A percentile compares a stretch with the other conserved stretches of the same genome.
Evolutionary conservation across 164 flowering plant species (phyloP).

Genomic region (Annona cherimola): DNA sequence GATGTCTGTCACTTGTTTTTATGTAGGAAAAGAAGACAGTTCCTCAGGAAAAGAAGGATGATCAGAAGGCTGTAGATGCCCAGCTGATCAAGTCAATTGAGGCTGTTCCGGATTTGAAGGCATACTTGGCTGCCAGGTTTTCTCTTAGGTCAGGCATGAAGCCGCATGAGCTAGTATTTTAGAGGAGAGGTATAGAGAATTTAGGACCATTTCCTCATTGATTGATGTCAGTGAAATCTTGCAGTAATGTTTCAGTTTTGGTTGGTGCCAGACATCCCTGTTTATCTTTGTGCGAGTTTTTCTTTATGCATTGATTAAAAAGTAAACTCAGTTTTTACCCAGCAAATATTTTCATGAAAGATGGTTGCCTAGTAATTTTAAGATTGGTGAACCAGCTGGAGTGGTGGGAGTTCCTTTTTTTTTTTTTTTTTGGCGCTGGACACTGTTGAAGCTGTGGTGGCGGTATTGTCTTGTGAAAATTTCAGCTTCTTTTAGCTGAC

Average conservation of each 20-base stretch:
- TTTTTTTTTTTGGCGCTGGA: no score
- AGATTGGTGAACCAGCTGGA: no score
- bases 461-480: no score
- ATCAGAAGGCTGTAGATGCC: slow-evolving; percentile 57
- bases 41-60: slow-evolving; percentile 62
- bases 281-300: neutral
- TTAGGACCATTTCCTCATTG: neutral
- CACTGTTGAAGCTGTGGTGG: no score
- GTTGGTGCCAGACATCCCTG: neutral
- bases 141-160: slow-evolving; percentile 62
- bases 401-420: no score
- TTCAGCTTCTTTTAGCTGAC: no score
- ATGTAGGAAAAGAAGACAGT: slow-evolving; percentile 55
- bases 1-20: neutral
- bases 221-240: neutral
- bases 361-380: no score
- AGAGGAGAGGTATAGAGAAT: slow-evolving; percentile 8
- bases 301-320: neutral
- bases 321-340: no score
- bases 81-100: slow-evolving; percentile 46
- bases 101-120: slow-evolving; percentile 57
- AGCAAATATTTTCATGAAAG: no score
- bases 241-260: neutral
- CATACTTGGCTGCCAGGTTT: slow-evolving; percentile 60
- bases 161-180: slow-evolving; percentile 76